phyloP scores from a whole-genome alignment of 1,284 basidiomycete species.

The Abortiporus biennis region DNA sequence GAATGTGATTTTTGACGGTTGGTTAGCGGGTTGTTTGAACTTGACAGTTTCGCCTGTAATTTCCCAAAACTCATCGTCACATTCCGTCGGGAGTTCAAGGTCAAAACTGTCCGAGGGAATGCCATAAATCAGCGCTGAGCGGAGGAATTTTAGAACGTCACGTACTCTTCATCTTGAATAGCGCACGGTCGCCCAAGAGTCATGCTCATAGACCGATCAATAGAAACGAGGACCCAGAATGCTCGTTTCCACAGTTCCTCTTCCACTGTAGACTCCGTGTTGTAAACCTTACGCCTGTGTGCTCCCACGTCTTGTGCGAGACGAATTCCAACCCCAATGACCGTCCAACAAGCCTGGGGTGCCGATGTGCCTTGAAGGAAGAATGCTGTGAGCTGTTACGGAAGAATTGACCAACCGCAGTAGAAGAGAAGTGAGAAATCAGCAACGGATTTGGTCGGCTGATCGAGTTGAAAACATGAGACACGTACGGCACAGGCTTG shows the following conservation, averaged over 20 bases:
- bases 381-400: constrained; percentile 26
- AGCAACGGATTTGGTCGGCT: too few relatives aligned
- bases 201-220: constrained; percentile 60
- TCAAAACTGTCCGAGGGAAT: constrained; percentile 39
- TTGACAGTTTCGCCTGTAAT: constrained; percentile 33
- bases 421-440: too few relatives aligned
- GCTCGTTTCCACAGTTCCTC: constrained; percentile 53
- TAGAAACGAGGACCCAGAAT: constrained; percentile 66
- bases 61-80: constrained; percentile 64
- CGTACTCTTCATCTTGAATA: constrained; percentile 78
- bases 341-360: constrained; percentile 40
- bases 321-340: constrained; percentile 43
- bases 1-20: constrained; percentile 38
- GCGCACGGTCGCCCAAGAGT: constrained; percentile 72
- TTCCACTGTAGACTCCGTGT: constrained; percentile 23
- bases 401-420: neutral
- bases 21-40: constrained; percentile 41
- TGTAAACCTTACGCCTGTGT: constrained; percentile 29
- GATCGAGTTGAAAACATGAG: constrained; percentile 7
- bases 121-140: neutral
- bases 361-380: constrained; percentile 37
- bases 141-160: constrained; percentile 10
- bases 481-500: constrained; percentile 43
- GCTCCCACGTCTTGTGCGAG: constrained; percentile 39
- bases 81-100: constrained; percentile 50